These are phyloP conservation scores for Nematodospora valgi DNA, from an alignment of 805 yeast species.

Conservation along the genomic window DNA sequence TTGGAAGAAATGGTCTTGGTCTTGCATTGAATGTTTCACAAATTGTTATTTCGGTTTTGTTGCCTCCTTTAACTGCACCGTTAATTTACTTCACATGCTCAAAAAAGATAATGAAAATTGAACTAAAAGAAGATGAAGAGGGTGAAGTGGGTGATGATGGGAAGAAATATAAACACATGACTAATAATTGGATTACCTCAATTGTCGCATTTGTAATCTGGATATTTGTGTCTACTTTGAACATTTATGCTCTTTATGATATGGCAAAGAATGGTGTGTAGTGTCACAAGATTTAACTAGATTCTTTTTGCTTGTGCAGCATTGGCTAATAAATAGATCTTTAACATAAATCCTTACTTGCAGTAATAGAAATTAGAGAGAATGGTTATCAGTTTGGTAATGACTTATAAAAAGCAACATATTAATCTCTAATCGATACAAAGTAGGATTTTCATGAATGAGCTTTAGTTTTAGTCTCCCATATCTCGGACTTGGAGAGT, in stretches of 20 bases:
- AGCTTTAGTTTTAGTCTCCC: too few relatives aligned
- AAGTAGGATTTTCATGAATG: too few relatives aligned
- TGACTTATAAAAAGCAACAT: too few relatives aligned
- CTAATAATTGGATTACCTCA: conserved; percentile 61
- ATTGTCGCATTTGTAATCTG: conserved; percentile 55
- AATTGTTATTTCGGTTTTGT: conserved; percentile 73
- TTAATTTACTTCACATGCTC: conserved; percentile 76
- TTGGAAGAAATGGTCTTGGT: conserved; percentile 72
- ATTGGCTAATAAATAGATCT: too few relatives aligned
- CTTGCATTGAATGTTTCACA: conserved; percentile 81
- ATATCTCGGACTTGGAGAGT: too few relatives aligned
- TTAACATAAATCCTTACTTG: too few relatives aligned
- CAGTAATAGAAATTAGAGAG: too few relatives aligned
- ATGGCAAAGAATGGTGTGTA: conserved; percentile 34
- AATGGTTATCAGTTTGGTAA: too few relatives aligned
- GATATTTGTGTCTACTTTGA: conserved; percentile 68
- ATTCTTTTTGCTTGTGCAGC: too few relatives aligned
- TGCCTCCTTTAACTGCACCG: conserved; percentile 85
- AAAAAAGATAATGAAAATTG: conserved; percentile 64
- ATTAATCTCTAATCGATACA: too few relatives aligned
- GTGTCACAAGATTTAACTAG: too few relatives aligned
- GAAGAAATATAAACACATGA: conserved; percentile 44
- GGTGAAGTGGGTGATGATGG: conserved; percentile 10
- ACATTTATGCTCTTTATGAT: conserved; percentile 55
- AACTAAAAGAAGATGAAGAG: conserved; percentile 21